Evolutionary conservation across 768 basidiomycete genomes (phyloP).

Genomic region (Lanmaoa rubissima): DNA sequence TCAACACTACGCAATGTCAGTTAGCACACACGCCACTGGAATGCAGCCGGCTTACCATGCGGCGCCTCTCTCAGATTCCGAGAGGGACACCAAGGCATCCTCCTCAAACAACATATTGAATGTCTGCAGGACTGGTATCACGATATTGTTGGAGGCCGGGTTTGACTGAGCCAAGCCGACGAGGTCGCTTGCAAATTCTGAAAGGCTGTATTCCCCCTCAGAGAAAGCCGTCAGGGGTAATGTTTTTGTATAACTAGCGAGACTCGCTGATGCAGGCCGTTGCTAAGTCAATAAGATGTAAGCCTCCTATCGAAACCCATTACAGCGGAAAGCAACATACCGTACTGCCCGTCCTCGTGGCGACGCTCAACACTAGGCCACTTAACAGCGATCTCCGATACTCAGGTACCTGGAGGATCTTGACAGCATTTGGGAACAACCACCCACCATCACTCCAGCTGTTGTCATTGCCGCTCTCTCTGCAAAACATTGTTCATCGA

Average conservation of each 20-base stretch:
- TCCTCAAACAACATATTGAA: slow-evolving; percentile 72
- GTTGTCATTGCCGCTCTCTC: slow-evolving; percentile 32
- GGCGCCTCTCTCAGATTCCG: slow-evolving; percentile 45
- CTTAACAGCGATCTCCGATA: slow-evolving; percentile 64
- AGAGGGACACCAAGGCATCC: slow-evolving; percentile 53
- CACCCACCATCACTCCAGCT: slow-evolving; percentile 72
- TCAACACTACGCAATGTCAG: slow-evolving; percentile 44
- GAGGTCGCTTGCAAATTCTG: slow-evolving; percentile 58
- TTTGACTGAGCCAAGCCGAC: slow-evolving; percentile 51
- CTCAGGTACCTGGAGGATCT: slow-evolving; percentile 55
- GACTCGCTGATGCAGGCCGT: slow-evolving; percentile 59
- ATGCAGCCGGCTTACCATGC: slow-evolving; percentile 45
- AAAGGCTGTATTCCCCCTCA: slow-evolving; percentile 43
- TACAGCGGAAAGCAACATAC: slow-evolving; percentile 46
- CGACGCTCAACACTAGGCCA: slow-evolving; percentile 77
- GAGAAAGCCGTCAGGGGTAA: slow-evolving; percentile 43
- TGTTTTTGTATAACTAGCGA: slow-evolving; percentile 54
- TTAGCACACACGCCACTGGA: slow-evolving; percentile 10
- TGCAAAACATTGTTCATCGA: slow-evolving; percentile 19
- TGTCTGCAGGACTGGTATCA: slow-evolving; percentile 81
- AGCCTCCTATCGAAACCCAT: slow-evolving; percentile 10
- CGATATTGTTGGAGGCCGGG: slow-evolving; percentile 61
- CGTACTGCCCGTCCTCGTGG: slow-evolving; percentile 81
- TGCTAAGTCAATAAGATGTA: slow-evolving; percentile 46
- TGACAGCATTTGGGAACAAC: slow-evolving; percentile 74